These are phyloP conservation scores for Astrothelium subdiscretum DNA, from an alignment of 495 filamentous ascomycete species.

Conservation along the genomic window DNA sequence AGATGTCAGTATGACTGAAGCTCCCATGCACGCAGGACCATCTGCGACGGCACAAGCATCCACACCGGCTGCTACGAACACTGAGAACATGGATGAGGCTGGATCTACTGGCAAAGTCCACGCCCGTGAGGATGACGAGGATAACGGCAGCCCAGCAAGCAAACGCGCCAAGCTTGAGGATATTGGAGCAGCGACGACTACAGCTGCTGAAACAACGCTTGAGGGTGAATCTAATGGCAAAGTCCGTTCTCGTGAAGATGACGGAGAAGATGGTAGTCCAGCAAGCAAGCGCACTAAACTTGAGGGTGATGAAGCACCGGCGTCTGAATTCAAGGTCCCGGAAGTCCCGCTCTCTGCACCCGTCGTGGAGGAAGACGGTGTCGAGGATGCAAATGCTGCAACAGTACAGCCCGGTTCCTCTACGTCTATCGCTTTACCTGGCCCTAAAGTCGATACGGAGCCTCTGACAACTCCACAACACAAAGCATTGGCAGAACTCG, in stretches of 20 bases:
- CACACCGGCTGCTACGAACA: background rate
- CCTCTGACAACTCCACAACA: constrained; percentile 46
- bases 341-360: constrained; percentile 13
- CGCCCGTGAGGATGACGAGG: background rate
- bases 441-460: constrained; percentile 12
- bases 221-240: background rate
- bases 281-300: constrained; percentile 20
- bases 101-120: background rate
- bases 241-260: background rate
- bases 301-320: constrained; percentile 8
- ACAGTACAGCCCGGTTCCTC: background rate
- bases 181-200: background rate
- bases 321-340: constrained; percentile 19
- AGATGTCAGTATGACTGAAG: background rate
- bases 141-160: background rate
- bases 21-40: background rate
- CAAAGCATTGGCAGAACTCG: constrained; percentile 39
- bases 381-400: background rate
- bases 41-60: background rate
- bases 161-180: background rate
- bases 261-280: background rate
- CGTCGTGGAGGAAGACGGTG: background rate
- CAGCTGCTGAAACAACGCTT: background rate
- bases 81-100: background rate
- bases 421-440: background rate